These are phyloP conservation scores for Hypsizygus marmoreus DNA, from an alignment of 768 basidiomycete species.

Conservation along the genomic window DNA sequence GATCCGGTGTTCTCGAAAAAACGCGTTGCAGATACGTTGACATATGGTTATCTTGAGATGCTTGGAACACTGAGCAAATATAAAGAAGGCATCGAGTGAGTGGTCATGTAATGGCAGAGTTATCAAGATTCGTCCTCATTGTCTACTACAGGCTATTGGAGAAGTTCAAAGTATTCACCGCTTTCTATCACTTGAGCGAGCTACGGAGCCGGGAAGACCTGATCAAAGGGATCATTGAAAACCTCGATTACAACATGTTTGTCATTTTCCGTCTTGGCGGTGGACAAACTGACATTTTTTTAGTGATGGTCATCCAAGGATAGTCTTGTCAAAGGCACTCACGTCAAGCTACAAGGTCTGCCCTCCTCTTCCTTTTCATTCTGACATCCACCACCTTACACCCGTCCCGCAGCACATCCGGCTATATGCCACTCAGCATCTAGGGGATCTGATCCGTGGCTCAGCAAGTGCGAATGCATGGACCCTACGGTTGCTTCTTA, in stretches of 20 bases:
- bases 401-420: conserved; percentile 70
- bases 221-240: conserved; percentile 87
- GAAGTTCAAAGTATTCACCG: conserved; percentile 90
- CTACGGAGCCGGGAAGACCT: conserved; percentile 89
- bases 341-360: conserved; percentile 89
- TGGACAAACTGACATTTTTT: neutral
- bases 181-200: conserved; percentile 94
- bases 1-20: conserved; percentile 86
- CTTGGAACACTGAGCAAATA: conserved; percentile 88
- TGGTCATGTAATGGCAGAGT: conserved; percentile 9
- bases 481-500: conserved; percentile 89
- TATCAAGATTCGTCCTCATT: neutral
- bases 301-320: conserved; percentile 93
- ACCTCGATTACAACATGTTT: conserved; percentile 87
- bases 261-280: conserved; percentile 25
- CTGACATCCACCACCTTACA: neutral
- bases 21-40: conserved; percentile 78
- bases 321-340: conserved; percentile 90
- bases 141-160: conserved; percentile 71
- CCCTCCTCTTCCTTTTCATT: neutral
- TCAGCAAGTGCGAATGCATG: conserved; percentile 72
- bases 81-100: conserved; percentile 87
- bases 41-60: conserved; percentile 95
- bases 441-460: conserved; percentile 77
- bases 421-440: conserved; percentile 83